Conservation (phyloP, 176 grass and related monocot genomes). For the Typha latifolia region DNA sequence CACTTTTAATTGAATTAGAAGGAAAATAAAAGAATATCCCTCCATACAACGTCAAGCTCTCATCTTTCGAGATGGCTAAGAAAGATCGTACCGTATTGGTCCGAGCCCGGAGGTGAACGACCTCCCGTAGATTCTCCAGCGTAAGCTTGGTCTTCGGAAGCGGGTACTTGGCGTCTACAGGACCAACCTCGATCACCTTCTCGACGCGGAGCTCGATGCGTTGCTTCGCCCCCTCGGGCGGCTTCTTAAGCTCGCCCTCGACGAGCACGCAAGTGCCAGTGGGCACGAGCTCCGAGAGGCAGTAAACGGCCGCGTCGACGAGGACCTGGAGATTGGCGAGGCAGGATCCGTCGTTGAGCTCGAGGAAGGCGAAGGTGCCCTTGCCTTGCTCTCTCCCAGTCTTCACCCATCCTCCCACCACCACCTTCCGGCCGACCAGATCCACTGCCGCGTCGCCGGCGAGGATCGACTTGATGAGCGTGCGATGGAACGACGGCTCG, state of each 20-base stretch:
- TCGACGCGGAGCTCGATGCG: slow-evolving; percentile 61
- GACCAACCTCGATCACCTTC: slow-evolving; percentile 61
- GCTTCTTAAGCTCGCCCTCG: slow-evolving; percentile 69
- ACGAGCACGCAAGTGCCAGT: slow-evolving; percentile 82
- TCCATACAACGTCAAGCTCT: not conserved
- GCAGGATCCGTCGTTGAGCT: slow-evolving; percentile 93
- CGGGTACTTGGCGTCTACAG: slow-evolving; percentile 68
- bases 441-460: slow-evolving; percentile 14
- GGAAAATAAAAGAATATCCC: not conserved
- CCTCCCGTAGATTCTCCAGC: slow-evolving; percentile 71
- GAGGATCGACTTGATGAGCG: slow-evolving; percentile 30
- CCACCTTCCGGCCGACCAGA: slow-evolving; percentile 33
- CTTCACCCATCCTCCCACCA: slow-evolving; percentile 75
- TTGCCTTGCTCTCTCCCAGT: slow-evolving; percentile 67
- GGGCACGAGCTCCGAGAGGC: slow-evolving; percentile 48
- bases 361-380: slow-evolving; percentile 68
- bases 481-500: slow-evolving; percentile 24
- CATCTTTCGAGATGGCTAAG: not conserved
- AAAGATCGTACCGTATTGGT: slow-evolving; percentile 60
- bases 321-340: slow-evolving; percentile 66
- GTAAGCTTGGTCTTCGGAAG: slow-evolving; percentile 74
- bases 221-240: slow-evolving; percentile 64
- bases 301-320: slow-evolving; percentile 40
- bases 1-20: not conserved
- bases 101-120: slow-evolving; percentile 64